A percentile compares a stretch with the other conserved stretches of the same genome.
These are phyloP conservation scores for Nakazawaea pomicola DNA, from an alignment of 805 yeast genomes.

Conservation along the genomic window DNA sequence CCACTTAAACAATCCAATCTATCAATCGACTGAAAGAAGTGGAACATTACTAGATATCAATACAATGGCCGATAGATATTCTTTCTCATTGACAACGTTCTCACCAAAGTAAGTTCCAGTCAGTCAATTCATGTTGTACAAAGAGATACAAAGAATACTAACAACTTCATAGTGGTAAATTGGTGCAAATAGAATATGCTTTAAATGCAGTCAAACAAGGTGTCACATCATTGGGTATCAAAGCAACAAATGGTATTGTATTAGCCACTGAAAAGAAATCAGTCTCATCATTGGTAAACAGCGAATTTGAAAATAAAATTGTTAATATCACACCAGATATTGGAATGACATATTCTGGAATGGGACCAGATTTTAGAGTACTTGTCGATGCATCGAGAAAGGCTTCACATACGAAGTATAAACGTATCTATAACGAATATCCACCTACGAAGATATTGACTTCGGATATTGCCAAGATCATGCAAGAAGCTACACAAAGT, in stretches of 20 bases:
- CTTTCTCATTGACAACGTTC: conserved; percentile 94
- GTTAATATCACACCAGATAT: conserved; percentile 87
- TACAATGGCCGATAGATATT: conserved; percentile 95
- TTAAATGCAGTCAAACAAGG: conserved; percentile 97
- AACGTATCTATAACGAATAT: conserved; percentile 90
- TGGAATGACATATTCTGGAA: conserved; percentile 95
- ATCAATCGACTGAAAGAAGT: too few relatives aligned
- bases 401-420: conserved; percentile 87
- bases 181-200: conserved; percentile 97
- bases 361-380: conserved; percentile 98
- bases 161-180: conserved; percentile 68
- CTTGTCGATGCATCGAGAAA: conserved; percentile 91
- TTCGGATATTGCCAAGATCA: conserved; percentile 89
- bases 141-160: background rate
- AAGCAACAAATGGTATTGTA: conserved; percentile 92
- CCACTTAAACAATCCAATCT: too few relatives aligned
- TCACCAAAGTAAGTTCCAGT: conserved; percentile 75
- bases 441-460: conserved; percentile 95
- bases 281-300: conserved; percentile 68
- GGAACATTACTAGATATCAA: background rate
- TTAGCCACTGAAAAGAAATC: conserved; percentile 95
- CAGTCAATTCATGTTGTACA: background rate
- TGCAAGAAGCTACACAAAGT: conserved; percentile 98
- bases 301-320: conserved; percentile 73
- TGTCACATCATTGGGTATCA: conserved; percentile 91